Percentiles rank a stretch among this genome's conserved stretches.
Conservation (phyloP, 306 rosid genomes). For the Prunus padus region DNA sequence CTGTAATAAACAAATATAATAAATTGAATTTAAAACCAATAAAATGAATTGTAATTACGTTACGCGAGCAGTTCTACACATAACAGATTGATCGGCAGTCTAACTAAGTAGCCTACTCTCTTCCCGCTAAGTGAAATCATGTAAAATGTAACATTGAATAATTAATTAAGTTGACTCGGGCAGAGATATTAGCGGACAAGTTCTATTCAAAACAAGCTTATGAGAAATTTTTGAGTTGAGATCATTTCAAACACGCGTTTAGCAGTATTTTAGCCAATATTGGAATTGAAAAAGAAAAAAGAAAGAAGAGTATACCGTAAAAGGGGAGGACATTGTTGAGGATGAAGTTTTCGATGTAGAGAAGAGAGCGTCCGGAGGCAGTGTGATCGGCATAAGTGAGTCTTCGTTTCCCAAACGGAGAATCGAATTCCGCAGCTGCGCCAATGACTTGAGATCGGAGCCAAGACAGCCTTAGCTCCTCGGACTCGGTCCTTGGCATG, state of each 20-base stretch:
- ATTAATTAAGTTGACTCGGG: too few relatives aligned
- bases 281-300: neutral
- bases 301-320: slow-evolving; percentile 15
- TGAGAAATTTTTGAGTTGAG: too few relatives aligned
- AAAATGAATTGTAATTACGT: too few relatives aligned
- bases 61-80: fast-evolving
- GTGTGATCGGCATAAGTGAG: slow-evolving; percentile 85
- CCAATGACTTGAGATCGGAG: slow-evolving; percentile 63
- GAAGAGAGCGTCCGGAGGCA: slow-evolving; percentile 76
- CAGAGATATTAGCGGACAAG: too few relatives aligned
- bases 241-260: too few relatives aligned
- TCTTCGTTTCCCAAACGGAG: slow-evolving; percentile 60
- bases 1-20: slow-evolving; percentile 19
- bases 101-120: too few relatives aligned
- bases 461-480: slow-evolving; percentile 50
- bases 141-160: too few relatives aligned
- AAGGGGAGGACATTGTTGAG: slow-evolving; percentile 64
- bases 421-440: slow-evolving; percentile 37
- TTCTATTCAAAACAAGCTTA: too few relatives aligned
- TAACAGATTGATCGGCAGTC: too few relatives aligned
- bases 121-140: too few relatives aligned
- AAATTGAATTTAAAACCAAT: neutral
- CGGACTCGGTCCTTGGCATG: slow-evolving; percentile 20
- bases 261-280: too few relatives aligned
- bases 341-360: slow-evolving; percentile 58